phyloP scores from a whole-genome alignment of 208 protist genomes.

The Crithidia thermophila region DNA sequence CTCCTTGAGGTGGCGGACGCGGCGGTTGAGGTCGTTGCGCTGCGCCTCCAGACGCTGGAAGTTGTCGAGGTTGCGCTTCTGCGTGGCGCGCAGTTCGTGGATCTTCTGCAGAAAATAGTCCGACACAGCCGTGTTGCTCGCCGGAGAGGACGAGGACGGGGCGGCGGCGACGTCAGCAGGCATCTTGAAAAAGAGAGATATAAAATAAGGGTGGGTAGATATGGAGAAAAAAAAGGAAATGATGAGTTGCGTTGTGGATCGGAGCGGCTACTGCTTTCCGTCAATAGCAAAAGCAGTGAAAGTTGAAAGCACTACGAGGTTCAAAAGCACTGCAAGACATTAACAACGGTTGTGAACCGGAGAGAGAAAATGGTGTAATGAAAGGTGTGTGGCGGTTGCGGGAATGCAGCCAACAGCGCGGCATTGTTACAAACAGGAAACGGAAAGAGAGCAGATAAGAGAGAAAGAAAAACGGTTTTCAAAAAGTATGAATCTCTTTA shows the following conservation, averaged over 20 bases:
- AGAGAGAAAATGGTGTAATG: too few species aligned
- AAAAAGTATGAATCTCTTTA: slow-evolving; percentile 3
- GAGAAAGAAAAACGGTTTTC: neutral
- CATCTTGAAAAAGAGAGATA: slow-evolving; percentile 26
- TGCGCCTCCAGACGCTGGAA: slow-evolving; percentile 87
- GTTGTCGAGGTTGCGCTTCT: slow-evolving; percentile 87
- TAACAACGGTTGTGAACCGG: too few species aligned
- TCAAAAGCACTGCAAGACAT: too few species aligned
- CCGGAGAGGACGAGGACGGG: slow-evolving; percentile 21
- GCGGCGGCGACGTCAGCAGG: slow-evolving; percentile 26
- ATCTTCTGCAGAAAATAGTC: slow-evolving; percentile 93
- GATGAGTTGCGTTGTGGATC: neutral
- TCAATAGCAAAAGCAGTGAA: too few species aligned
- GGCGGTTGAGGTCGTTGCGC: slow-evolving; percentile 91
- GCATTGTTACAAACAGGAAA: neutral
- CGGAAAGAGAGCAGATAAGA: neutral
- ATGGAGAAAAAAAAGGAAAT: neutral
- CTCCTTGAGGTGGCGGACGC: slow-evolving; percentile 98
- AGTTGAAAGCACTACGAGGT: too few species aligned
- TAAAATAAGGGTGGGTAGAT: slow-evolving; percentile 5
- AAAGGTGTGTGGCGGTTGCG: too few species aligned
- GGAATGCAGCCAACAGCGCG: too few species aligned
- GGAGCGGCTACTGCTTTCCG: too few species aligned
- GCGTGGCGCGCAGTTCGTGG: slow-evolving; percentile 84
- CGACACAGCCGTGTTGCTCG: slow-evolving; percentile 50